Percentiles rank a stretch among this genome's conserved stretches.
Conservation (phyloP, 805 yeast genomes). For the Ascoidea rubescens region DNA sequence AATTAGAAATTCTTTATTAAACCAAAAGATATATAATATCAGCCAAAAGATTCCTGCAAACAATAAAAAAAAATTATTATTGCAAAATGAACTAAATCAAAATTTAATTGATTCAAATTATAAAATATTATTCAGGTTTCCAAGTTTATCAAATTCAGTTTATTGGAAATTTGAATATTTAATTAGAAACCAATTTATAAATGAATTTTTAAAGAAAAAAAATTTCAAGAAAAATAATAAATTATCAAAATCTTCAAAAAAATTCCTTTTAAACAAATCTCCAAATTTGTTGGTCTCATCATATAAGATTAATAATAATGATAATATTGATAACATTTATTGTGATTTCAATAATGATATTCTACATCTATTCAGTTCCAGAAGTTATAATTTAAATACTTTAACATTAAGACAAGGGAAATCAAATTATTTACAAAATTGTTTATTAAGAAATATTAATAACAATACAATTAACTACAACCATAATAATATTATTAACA, state of each 20-base stretch:
- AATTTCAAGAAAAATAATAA: constrained; percentile 1
- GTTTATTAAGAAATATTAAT: background rate
- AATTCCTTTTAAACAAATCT: constrained; percentile 1
- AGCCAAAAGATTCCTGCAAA: background rate
- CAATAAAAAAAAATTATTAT: background rate
- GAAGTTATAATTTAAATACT: constrained; percentile 2
- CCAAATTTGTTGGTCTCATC: constrained; percentile 4
- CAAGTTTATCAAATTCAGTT: constrained; percentile 3
- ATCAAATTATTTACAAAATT: background rate
- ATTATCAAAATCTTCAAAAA: background rate
- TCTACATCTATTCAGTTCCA: constrained; percentile 3
- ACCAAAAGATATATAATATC: constrained; percentile 1
- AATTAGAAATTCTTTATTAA: constrained; percentile 3
- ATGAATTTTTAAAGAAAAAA: constrained; percentile 3
- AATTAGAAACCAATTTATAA: constrained; percentile 3
- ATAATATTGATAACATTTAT: constrained; percentile 3
- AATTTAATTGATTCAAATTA: constrained; percentile 1
- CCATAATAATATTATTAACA: background rate
- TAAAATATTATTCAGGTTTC: constrained; percentile 3
- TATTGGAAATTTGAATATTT: constrained; percentile 7
- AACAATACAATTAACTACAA: background rate
- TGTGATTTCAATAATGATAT: constrained; percentile 6
- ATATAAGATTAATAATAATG: constrained; percentile 3
- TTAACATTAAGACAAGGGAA: constrained; percentile 8
- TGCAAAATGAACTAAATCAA: background rate